Percentiles rank a stretch among this genome's conserved stretches.
Conservation (phyloP, 2,329 filamentous ascomycete species). For the Cercospora sp. region DNA sequence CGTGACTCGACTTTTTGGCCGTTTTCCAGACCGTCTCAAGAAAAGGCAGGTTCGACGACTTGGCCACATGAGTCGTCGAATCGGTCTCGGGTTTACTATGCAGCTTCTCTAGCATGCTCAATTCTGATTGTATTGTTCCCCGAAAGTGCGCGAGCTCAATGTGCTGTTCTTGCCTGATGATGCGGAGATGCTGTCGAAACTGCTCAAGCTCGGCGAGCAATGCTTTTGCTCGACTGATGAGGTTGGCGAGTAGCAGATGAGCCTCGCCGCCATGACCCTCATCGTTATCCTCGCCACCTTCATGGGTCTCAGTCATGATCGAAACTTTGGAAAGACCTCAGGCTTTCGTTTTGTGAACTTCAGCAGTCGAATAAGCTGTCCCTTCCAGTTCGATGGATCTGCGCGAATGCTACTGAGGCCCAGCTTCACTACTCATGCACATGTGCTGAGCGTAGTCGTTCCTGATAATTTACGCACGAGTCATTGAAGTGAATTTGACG, state of each 20-base stretch:
- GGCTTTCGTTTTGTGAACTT: neutral
- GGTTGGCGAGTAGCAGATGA: slow-evolving; percentile 27
- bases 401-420: neutral
- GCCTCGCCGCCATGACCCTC: neutral
- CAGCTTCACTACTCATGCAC: neutral
- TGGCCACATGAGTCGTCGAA: slow-evolving; percentile 54
- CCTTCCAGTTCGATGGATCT: neutral
- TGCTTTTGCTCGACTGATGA: slow-evolving; percentile 43
- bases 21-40: slow-evolving; percentile 64
- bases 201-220: slow-evolving; percentile 46
- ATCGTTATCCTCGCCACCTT: neutral
- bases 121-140: slow-evolving; percentile 40
- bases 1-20: slow-evolving; percentile 58
- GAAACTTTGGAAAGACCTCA: neutral
- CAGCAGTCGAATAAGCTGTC: neutral
- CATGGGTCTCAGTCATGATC: slow-evolving; percentile 9
- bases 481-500: slow-evolving; percentile 8
- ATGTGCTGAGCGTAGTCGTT: neutral
- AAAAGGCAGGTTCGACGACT: slow-evolving; percentile 67
- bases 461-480: neutral
- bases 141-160: slow-evolving; percentile 41
- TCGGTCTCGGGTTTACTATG: slow-evolving; percentile 30
- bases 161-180: slow-evolving; percentile 41
- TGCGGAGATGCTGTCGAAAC: slow-evolving; percentile 41
- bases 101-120: slow-evolving; percentile 37